These are phyloP conservation scores for Diplodia intermedia DNA, from an alignment of 2,329 filamentous ascomycete genomes.

Conservation along the genomic window DNA sequence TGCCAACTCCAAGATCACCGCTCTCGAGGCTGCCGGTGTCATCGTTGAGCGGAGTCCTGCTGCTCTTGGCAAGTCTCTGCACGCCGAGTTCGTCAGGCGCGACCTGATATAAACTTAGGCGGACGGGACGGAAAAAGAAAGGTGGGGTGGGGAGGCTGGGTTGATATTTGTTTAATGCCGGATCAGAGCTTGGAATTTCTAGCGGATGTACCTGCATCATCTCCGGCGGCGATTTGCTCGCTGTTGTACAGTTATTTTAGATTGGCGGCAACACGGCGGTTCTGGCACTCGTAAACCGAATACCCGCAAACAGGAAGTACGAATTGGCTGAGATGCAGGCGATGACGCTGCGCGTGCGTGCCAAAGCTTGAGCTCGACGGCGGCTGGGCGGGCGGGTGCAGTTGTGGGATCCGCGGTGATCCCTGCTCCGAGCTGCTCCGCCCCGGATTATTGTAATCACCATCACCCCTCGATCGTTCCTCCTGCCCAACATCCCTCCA, in stretches of 20 bases:
- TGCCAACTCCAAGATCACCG: slow-evolving; percentile 96
- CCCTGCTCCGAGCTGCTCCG: slow-evolving; percentile 28
- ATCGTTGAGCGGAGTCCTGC: slow-evolving; percentile 96
- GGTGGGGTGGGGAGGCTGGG: slow-evolving; percentile 5
- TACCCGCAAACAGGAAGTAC: slow-evolving; percentile 18
- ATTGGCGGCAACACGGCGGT: slow-evolving; percentile 32
- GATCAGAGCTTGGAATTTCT: slow-evolving; percentile 23
- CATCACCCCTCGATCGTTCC: slow-evolving; percentile 31
- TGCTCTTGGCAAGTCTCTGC: slow-evolving; percentile 87
- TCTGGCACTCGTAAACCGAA: slow-evolving; percentile 25
- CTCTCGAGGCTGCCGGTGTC: slow-evolving; percentile 90
- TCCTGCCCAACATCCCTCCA: slow-evolving; percentile 17
- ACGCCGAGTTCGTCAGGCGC: slow-evolving; percentile 93
- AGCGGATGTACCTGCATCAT: slow-evolving; percentile 32
- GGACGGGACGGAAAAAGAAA: slow-evolving; percentile 29
- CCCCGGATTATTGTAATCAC: slow-evolving; percentile 29
- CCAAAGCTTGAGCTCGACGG: neutral
- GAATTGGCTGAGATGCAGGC: slow-evolving; percentile 11
- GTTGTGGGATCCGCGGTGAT: slow-evolving; percentile 24
- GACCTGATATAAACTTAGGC: slow-evolving; percentile 76
- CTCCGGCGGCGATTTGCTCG: slow-evolving; percentile 29
- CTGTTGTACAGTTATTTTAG: slow-evolving; percentile 33
- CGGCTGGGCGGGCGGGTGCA: slow-evolving; percentile 19
- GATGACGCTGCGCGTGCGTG: neutral
- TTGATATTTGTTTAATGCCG: slow-evolving; percentile 20